phyloP scores from a whole-genome alignment of 2,329 filamentous ascomycete species.

The Alternaria metachromatica region DNA sequence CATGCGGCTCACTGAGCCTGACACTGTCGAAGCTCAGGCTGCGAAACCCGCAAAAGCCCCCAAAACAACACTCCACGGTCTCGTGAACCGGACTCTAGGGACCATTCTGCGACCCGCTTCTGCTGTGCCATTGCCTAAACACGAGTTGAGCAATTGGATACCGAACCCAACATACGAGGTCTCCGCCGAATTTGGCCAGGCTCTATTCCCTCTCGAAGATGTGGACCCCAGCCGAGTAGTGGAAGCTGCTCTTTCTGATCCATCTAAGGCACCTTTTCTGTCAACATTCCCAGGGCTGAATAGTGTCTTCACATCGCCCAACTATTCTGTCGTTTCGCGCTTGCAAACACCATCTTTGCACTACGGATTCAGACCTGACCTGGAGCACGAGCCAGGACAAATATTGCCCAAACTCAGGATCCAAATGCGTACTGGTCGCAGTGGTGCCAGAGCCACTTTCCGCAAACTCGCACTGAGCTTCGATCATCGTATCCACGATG shows the following conservation, averaged over 20 bases:
- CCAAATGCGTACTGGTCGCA: slow-evolving; percentile 25
- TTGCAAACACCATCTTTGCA: slow-evolving; percentile 22
- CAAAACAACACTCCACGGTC: background rate
- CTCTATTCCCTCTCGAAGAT: slow-evolving; percentile 26
- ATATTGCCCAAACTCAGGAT: slow-evolving; percentile 34
- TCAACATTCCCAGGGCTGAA: slow-evolving; percentile 29
- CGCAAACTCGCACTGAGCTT: slow-evolving; percentile 30
- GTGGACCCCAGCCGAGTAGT: background rate
- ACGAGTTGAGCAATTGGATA: slow-evolving; percentile 22
- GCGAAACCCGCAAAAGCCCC: background rate
- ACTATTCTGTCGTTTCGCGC: slow-evolving; percentile 11
- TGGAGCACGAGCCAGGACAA: slow-evolving; percentile 17
- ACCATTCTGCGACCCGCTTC: background rate
- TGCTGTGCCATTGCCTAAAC: background rate
- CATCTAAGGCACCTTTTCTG: slow-evolving; percentile 20
- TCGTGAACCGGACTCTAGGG: slow-evolving; percentile 5
- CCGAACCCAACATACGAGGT: slow-evolving; percentile 21
- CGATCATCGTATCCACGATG: slow-evolving; percentile 31
- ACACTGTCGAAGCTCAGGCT: background rate
- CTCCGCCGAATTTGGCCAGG: slow-evolving; percentile 33
- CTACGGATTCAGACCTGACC: slow-evolving; percentile 34
- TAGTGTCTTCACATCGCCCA: slow-evolving; percentile 26
- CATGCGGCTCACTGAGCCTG: background rate
- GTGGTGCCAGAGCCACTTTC: slow-evolving; percentile 19
- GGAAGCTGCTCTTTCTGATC: background rate